Base-by-base conservation (phyloP, 2,329 filamentous ascomycete genomes). In the Tolypocladium capitatum region DNA sequence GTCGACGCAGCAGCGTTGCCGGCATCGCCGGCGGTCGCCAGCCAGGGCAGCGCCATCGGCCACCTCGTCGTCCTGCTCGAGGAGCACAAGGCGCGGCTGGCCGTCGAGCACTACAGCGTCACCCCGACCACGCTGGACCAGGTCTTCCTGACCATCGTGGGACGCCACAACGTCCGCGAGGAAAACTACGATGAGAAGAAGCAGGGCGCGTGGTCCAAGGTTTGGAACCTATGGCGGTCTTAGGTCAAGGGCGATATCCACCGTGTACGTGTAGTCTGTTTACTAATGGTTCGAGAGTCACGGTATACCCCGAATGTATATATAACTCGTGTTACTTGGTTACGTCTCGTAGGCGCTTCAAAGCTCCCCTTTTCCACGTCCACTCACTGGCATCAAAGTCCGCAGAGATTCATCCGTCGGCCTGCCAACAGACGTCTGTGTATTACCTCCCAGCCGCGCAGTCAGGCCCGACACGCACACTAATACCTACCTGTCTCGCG, bases 111-210 rank as follows among this genome's bases (percentile, higher is more conserved):
- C 63, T 96, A 91, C 65, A 88, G 84, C 45, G 87, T 95, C 53
- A 85, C 80, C 49, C 86, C 87, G 24, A 92, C 88, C 18, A 94
- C 87, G 16, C 68, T 96, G 38, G 90, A 96, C 60, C 86, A 95
- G 64, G 89, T 96, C 0, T 96, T 96, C 65, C 65, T 96, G 62
- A 76, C 76, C 27, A 92, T 96, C 60, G 88, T 95, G 0, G 82
- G 83, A 1, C 77, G 81, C 63, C 84, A 94, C 62, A 81, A 89
- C 61, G 76, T 91, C 7, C 72, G 81, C 54, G 87, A 94, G 62
- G 89, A 91, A 67, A 75, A 76, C 21, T 76, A 75, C 45, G 68
- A 68, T 14, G 60, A 60, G 14, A 56, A 64, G 49, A 52, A 62
- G 46, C 55, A 58, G 27, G 50, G 44, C 7, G 40, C 43, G 30